Evolutionary conservation across 2,329 filamentous ascomycete genomes (phyloP), one percentile per base, ranked within the genome.

Genomic region (Diaporthe citri): DNA sequence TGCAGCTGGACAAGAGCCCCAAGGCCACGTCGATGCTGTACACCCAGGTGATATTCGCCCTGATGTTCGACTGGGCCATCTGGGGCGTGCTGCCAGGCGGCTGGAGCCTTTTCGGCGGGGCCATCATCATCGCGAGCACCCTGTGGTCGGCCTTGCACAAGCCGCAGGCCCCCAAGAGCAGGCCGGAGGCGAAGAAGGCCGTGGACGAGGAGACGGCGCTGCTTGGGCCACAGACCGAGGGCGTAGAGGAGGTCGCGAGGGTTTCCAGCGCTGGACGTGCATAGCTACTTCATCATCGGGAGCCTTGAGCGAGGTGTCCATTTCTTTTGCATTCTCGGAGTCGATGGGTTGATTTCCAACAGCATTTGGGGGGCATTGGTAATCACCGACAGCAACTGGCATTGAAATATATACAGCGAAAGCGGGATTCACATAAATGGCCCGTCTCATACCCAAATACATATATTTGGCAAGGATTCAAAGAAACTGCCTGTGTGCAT

Each of bases 1-100:
- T 97, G 46, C 85, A 93, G 72, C 90, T 94, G 77, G 93, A 94
- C 76, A 94, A 93, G 71, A 82, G 80, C 10, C 81, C 83, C 5
- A 80, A 82, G 67, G 82, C 81, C 7, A 83, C 81, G 7, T 62
- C 77, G 77, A 74, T 10, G 7, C 57, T 85, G 78, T 84, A 83
- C 46, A 79, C 79, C 0, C 83, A 84, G 74, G 77, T 84, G 43
- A 78, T 84, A 0, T 83, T 82, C 28, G 82, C 82, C 0, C 78
- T 86, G 4, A 80, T 83, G 1, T 83, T 86, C 15, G 85, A 86
- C 70, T 81, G 84, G 2, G 77, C 84, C 2, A 82, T 87, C 34
- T 87, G 85, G 85, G 85, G 85, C 25, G 86, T 83, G 1, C 84
- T 81, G 0, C 85, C 85, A 1, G 81, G 84, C 0, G 72, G 79